These are phyloP conservation scores for Gilbertella persicaria DNA, from an alignment of 371 early-diverging fungal species.

Conservation along the genomic window DNA sequence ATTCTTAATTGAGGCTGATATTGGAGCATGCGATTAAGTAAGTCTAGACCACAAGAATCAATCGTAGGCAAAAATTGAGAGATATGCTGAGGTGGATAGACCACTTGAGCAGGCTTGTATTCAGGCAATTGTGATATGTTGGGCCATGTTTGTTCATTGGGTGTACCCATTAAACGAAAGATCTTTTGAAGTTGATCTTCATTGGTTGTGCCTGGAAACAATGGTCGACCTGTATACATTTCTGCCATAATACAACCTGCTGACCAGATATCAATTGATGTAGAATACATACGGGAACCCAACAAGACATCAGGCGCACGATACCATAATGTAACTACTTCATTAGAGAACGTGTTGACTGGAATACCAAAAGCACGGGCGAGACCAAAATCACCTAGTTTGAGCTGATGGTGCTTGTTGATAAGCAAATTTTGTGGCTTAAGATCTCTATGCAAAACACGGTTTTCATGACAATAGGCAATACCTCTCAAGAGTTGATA, in stretches of 20 bases:
- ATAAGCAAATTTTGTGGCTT: constrained; percentile 97
- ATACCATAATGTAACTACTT: constrained; percentile 98
- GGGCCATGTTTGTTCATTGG: constrained; percentile 86
- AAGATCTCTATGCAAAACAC: constrained; percentile 96
- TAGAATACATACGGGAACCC: constrained; percentile 94
- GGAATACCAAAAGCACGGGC: constrained; percentile 97
- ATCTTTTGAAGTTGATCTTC: constrained; percentile 91
- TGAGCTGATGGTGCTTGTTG: constrained; percentile 83
- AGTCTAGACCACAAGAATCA: constrained; percentile 73
- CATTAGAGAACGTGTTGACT: constrained; percentile 96
- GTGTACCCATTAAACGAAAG: constrained; percentile 88
- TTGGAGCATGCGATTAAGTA: constrained; percentile 77
- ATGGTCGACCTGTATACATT: constrained; percentile 90
- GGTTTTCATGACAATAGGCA: constrained; percentile 92
- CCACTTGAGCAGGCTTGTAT: constrained; percentile 77
- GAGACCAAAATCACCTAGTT: constrained; percentile 95
- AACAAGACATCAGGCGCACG: constrained; percentile 97
- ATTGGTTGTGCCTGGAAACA: constrained; percentile 95
- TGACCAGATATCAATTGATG: constrained; percentile 99
- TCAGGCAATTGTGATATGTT: constrained; percentile 87
- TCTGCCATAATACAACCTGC: constrained; percentile 99
- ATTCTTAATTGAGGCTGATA: constrained; percentile 86
- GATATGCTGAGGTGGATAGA: constrained; percentile 70
- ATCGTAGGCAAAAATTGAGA: constrained; percentile 75
- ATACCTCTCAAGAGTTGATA: constrained; percentile 89